Conservation (phyloP, 75 land plant genomes). For the Sequoiadendron giganteum region DNA sequence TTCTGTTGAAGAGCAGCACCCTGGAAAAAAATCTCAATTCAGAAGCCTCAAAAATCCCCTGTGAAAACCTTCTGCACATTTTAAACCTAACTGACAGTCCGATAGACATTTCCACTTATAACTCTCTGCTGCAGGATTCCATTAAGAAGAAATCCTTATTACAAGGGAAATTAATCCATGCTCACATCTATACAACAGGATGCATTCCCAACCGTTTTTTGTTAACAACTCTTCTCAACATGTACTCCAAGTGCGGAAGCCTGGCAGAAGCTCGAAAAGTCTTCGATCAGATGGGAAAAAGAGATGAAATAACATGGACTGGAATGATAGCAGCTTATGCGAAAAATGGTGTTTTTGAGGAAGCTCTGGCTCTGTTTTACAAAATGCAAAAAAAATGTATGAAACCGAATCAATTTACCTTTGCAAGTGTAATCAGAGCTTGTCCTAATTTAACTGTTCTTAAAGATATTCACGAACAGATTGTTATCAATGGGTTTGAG, state of each 20-base stretch:
- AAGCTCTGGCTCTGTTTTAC: not conserved
- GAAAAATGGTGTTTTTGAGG: not conserved
- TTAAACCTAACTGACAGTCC: not conserved
- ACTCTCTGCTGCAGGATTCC: not conserved
- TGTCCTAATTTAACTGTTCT: constrained; percentile 1
- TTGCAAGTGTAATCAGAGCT: not conserved
- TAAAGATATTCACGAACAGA: not conserved
- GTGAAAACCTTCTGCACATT: not conserved
- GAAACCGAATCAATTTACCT: not conserved
- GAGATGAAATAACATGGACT: constrained; percentile 10
- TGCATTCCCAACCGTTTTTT: not conserved
- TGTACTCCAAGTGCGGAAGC: constrained; percentile 14
- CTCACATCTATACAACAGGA: constrained; percentile 1
- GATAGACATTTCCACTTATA: not conserved
- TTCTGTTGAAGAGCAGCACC: too few species aligned
- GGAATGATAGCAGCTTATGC: constrained; percentile 7
- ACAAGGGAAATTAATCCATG: constrained; percentile 1
- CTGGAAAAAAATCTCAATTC: not conserved
- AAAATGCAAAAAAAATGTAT: not conserved
- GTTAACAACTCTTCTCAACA: constrained; percentile 4
- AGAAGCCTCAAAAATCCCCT: not conserved
- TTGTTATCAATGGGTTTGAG: not conserved
- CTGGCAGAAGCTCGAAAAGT: constrained; percentile 3
- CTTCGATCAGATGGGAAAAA: not conserved
- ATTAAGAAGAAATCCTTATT: not conserved